Evolutionary conservation across 495 filamentous ascomycete species (phyloP).

Genomic region (Aspergillus nanangensis): DNA sequence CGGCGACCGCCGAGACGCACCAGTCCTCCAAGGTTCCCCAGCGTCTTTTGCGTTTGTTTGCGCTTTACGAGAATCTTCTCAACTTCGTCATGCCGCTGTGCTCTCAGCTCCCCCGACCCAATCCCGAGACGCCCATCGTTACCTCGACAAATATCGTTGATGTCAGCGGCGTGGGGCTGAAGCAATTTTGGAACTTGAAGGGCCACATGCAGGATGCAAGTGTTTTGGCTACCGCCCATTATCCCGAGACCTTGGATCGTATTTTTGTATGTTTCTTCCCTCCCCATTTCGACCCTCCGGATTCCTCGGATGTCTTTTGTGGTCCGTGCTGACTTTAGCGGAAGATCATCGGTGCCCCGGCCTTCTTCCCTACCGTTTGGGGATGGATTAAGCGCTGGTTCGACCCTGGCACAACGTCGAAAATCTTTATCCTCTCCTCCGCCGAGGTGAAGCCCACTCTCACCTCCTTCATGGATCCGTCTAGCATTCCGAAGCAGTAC

Average conservation of each 20-base stretch:
- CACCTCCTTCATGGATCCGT: constrained; percentile 70
- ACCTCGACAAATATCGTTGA: constrained; percentile 88
- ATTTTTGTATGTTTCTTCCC: constrained; percentile 60
- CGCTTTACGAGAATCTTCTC: constrained; percentile 86
- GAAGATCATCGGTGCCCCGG: constrained; percentile 80
- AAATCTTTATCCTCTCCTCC: constrained; percentile 80
- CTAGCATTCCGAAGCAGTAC: constrained; percentile 78
- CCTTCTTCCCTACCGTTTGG: constrained; percentile 93
- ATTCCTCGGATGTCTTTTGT: neutral
- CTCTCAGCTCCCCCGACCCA: constrained; percentile 64
- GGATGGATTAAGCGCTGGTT: constrained; percentile 96
- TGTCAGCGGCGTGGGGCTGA: constrained; percentile 74
- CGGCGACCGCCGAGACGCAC: constrained; percentile 55
- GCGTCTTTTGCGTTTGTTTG: constrained; percentile 75
- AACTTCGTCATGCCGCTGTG: constrained; percentile 81
- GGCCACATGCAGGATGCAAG: constrained; percentile 87
- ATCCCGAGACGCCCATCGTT: constrained; percentile 74
- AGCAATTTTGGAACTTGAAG: constrained; percentile 92
- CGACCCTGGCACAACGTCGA: constrained; percentile 86
- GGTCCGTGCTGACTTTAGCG: constrained; percentile 4
- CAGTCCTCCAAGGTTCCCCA: constrained; percentile 46
- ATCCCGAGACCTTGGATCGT: constrained; percentile 83
- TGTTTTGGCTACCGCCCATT: constrained; percentile 82
- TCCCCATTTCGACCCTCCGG: neutral
- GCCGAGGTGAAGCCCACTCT: constrained; percentile 69